Percentiles rank a stretch among this genome's conserved stretches.
Evolutionary conservation across 371 early-diverging fungal species (phyloP).

Genomic region (Paramicrosporidium saccamoebae): DNA sequence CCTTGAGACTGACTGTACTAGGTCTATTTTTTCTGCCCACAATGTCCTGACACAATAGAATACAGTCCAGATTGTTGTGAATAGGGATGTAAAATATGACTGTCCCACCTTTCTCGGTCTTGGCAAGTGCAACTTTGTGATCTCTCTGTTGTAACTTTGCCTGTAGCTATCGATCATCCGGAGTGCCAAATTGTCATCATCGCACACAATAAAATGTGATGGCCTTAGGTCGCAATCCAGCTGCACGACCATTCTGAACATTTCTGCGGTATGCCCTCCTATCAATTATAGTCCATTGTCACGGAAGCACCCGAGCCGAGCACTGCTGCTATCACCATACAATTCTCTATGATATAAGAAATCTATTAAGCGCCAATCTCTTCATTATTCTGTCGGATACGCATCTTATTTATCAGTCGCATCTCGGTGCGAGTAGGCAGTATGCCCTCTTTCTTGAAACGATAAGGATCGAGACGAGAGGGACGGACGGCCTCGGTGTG

Average conservation of each 20-base stretch:
- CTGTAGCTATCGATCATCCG: background rate
- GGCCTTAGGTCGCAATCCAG: constrained; percentile 12
- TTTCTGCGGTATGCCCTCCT: constrained; percentile 43
- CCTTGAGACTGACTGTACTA: constrained; percentile 9
- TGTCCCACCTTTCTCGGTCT: constrained; percentile 32
- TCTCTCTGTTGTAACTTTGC: constrained; percentile 1
- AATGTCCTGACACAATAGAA: constrained; percentile 8
- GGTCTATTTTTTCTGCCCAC: constrained; percentile 10
- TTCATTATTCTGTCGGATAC: no score
- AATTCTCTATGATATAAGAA: no score
- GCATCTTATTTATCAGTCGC: no score
- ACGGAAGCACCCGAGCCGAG: no score
- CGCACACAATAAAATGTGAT: constrained; percentile 10
- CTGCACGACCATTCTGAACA: constrained; percentile 19
- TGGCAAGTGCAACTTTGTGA: constrained; percentile 15
- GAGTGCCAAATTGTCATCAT: background rate
- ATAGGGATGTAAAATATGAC: constrained; percentile 17
- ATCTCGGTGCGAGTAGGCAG: no score
- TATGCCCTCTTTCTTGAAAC: no score
- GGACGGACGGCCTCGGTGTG: no score
- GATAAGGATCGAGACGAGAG: no score
- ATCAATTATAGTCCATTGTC: no score
- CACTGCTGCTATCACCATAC: no score
- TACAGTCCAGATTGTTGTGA: constrained; percentile 10
- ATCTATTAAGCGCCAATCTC: no score